A percentile compares a stretch with the other conserved stretches of the same genome.
Conservation (phyloP, 2,329 filamentous ascomycete genomes). For the Fusarium euwallaceae region DNA sequence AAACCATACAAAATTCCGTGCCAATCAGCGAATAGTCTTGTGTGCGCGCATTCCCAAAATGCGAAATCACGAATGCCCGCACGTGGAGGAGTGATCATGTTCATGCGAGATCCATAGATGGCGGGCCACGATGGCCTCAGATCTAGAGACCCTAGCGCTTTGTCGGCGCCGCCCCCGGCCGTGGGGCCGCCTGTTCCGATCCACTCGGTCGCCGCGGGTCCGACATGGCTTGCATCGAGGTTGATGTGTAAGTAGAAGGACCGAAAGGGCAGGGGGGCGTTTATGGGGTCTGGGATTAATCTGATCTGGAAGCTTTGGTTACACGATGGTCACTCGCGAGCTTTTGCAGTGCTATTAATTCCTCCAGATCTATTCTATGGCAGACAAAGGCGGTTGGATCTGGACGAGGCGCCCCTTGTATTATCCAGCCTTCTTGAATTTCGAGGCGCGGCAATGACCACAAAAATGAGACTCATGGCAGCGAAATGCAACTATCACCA, state of each 20-base stretch:
- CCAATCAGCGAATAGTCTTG: not conserved
- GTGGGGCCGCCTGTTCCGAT: conserved; percentile 31
- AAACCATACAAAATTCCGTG: not conserved
- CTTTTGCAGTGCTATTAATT: not conserved
- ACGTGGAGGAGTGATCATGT: not conserved
- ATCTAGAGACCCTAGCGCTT: conserved; percentile 33
- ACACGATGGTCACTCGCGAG: not conserved
- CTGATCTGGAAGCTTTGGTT: not conserved
- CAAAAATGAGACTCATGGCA: not conserved
- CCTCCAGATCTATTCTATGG: not conserved
- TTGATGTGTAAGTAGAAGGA: conserved; percentile 7
- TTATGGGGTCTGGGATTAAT: not conserved
- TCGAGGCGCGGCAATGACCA: not conserved
- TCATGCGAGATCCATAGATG: conserved; percentile 28
- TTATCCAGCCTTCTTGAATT: not conserved
- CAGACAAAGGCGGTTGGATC: not conserved
- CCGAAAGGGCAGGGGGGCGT: not conserved
- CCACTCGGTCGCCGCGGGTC: conserved; percentile 23
- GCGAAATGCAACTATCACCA: not conserved
- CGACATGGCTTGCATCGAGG: conserved; percentile 9
- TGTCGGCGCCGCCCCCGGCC: conserved; percentile 16
- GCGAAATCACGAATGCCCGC: not conserved
- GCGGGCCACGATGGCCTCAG: conserved; percentile 31
- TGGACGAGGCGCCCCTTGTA: not conserved
- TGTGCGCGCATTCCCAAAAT: not conserved